These are phyloP conservation scores for Wickerhamomyces tratensis DNA, from an alignment of 805 yeast species.

Conservation along the genomic window DNA sequence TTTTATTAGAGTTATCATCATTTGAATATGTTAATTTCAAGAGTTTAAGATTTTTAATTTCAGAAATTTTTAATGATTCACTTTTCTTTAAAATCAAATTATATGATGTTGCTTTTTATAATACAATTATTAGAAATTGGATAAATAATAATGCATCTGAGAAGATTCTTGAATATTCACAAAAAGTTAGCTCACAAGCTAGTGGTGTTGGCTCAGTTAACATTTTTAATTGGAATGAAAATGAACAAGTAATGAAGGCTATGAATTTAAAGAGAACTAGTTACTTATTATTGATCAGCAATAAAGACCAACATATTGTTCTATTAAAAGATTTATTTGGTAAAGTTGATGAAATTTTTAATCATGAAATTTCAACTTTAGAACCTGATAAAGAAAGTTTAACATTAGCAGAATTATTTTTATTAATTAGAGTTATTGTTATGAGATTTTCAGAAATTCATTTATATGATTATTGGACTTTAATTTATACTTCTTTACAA, in stretches of 20 bases:
- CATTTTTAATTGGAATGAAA: conserved; percentile 66
- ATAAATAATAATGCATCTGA: conserved; percentile 47
- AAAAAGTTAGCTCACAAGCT: conserved; percentile 30
- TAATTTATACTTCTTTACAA: conserved; percentile 53
- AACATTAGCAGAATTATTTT: conserved; percentile 35
- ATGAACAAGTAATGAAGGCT: conserved; percentile 46
- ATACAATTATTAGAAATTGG: conserved; percentile 51
- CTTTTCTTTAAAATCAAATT: conserved; percentile 36
- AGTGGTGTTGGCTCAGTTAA: conserved; percentile 36
- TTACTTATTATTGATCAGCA: conserved; percentile 53
- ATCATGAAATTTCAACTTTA: conserved; percentile 22
- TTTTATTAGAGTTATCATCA: conserved; percentile 27
- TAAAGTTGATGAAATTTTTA: conserved; percentile 31
- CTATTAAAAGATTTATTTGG: conserved; percentile 38
- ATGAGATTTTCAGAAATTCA: conserved; percentile 56
- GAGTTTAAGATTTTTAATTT: conserved; percentile 54
- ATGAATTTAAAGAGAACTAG: conserved; percentile 52
- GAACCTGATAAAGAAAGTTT: conserved; percentile 8
- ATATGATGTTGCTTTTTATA: conserved; percentile 35
- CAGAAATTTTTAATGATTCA: conserved; percentile 56
- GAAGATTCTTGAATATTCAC: conserved; percentile 40
- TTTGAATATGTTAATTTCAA: conserved; percentile 26
- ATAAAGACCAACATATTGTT: conserved; percentile 42
- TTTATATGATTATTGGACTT: conserved; percentile 60
- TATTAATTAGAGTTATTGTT: conserved; percentile 55